A percentile compares a stretch with the other conserved stretches of the same genome.
Conservation (phyloP, 2,329 filamentous ascomycete genomes). For the Trichoderma aggressivum region DNA sequence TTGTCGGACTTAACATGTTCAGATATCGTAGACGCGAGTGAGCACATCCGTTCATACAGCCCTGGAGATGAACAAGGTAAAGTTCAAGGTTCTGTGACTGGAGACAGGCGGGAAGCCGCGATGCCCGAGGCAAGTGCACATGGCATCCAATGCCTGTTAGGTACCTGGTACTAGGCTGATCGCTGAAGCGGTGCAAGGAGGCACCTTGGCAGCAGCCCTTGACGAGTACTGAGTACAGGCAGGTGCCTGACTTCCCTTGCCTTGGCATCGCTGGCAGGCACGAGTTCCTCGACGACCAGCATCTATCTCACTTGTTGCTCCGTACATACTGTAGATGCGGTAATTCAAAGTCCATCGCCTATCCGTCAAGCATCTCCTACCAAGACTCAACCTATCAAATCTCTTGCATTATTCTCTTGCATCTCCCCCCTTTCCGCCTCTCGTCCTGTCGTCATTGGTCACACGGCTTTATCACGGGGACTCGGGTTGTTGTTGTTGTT, state of each 20-base stretch:
- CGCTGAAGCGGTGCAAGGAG: too few species aligned
- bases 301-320: background rate
- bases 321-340: background rate
- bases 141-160: background rate
- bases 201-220: background rate
- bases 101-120: background rate
- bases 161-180: background rate
- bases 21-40: background rate
- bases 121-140: background rate
- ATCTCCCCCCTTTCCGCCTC: background rate
- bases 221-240: background rate
- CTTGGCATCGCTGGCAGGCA: background rate
- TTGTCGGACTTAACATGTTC: background rate
- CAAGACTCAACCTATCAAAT: background rate
- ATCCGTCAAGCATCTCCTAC: background rate
- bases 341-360: background rate
- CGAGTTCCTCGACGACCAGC: background rate
- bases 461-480: slow-evolving; percentile 13
- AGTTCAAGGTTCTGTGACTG: background rate
- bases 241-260: background rate
- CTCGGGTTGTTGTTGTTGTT: background rate
- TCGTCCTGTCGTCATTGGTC: background rate
- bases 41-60: background rate
- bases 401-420: background rate
- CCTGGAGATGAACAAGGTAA: background rate